These are phyloP conservation scores for Phanerochaete carnosa DNA, from an alignment of 768 basidiomycete genomes.

Conservation along the genomic window DNA sequence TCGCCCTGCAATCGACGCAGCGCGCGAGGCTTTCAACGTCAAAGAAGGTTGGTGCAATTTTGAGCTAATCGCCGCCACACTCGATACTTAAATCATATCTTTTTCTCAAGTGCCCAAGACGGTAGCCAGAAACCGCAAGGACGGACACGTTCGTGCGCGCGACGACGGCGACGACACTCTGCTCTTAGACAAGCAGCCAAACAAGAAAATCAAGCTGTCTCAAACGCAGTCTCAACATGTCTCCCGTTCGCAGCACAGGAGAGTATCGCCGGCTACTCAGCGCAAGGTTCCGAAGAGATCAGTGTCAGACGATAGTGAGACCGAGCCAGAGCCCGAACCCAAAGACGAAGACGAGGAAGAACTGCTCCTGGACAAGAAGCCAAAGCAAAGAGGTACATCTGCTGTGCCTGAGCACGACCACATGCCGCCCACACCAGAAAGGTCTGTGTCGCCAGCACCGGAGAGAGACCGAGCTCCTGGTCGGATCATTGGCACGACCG, in stretches of 20 bases:
- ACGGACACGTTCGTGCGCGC: constrained; percentile 56
- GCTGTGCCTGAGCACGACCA: constrained; percentile 12
- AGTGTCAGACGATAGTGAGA: constrained; percentile 42
- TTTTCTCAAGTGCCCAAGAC: constrained; percentile 60
- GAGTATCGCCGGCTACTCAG: constrained; percentile 18
- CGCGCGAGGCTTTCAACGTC: constrained; percentile 68
- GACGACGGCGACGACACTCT: constrained; percentile 62
- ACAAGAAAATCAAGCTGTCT: constrained; percentile 14
- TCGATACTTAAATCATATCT: neutral
- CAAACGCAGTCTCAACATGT: constrained; percentile 18
- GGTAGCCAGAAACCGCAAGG: constrained; percentile 52
- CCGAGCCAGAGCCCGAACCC: constrained; percentile 29
- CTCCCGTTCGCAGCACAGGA: constrained; percentile 14
- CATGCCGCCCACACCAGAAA: constrained; percentile 11
- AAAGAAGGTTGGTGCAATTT: constrained; percentile 56
- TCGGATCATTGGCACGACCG: constrained; percentile 70
- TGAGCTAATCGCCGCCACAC: neutral
- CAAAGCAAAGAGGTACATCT: neutral
- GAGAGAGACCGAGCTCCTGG: constrained; percentile 59
- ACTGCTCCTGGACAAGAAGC: constrained; percentile 17
- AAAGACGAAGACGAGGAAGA: constrained; percentile 32
- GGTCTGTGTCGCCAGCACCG: constrained; percentile 33
- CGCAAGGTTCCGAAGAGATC: constrained; percentile 16
- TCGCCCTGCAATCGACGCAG: constrained; percentile 50
- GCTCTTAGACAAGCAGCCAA: constrained; percentile 47